Conservation (phyloP, 768 basidiomycete species). For the Tylopilus balloui region DNA sequence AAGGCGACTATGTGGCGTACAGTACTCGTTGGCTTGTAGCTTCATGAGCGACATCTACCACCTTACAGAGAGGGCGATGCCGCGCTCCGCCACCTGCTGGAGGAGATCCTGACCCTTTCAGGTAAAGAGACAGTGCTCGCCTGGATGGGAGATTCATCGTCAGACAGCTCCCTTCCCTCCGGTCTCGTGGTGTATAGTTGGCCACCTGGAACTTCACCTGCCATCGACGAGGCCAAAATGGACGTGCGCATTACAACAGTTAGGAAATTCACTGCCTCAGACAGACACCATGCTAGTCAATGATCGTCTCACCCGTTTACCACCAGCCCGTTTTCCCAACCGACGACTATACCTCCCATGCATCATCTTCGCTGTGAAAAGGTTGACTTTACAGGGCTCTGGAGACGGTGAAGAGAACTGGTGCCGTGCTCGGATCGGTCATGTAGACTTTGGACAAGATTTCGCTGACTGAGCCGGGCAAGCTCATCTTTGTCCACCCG, state of each 20-base stretch:
- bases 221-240: too few relatives aligned
- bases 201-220: neutral
- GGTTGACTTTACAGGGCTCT: neutral
- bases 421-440: neutral
- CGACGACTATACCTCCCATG: too few relatives aligned
- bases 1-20: too few relatives aligned
- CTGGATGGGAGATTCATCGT: constrained; percentile 5
- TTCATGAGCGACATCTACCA: neutral
- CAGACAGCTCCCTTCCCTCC: too few relatives aligned
- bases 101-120: too few relatives aligned
- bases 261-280: neutral
- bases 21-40: too few relatives aligned
- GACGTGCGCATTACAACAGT: too few relatives aligned
- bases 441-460: neutral
- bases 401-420: neutral
- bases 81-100: constrained; percentile 9
- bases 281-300: neutral
- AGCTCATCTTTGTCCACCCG: neutral
- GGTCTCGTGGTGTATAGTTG: neutral
- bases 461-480: neutral
- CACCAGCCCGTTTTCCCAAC: neutral
- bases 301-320: neutral
- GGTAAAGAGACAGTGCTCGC: too few relatives aligned
- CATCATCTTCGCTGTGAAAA: neutral
- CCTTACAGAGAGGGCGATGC: constrained; percentile 6